phyloP scores from a whole-genome alignment of 1,284 basidiomycete genomes.

The Tilletia setariae region DNA sequence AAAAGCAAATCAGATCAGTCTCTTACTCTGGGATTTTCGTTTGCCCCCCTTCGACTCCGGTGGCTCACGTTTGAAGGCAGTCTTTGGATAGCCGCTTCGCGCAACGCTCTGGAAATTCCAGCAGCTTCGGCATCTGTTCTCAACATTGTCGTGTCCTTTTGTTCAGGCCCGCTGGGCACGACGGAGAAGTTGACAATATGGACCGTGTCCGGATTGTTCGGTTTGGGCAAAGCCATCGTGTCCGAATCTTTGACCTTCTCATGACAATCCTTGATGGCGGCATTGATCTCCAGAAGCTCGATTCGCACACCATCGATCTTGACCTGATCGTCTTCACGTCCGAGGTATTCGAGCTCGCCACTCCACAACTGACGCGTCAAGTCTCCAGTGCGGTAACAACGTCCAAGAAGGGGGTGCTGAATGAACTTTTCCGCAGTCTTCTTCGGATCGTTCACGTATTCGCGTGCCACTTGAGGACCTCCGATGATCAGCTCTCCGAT shows the following conservation, averaged over 20 bases:
- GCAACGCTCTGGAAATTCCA: constrained; percentile 35
- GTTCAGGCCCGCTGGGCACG: constrained; percentile 25
- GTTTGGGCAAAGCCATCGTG: constrained; percentile 46
- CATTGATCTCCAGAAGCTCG: constrained; percentile 56
- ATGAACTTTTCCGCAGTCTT: constrained; percentile 53
- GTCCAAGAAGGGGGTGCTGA: constrained; percentile 41
- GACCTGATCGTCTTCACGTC: constrained; percentile 56
- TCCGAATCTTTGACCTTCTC: constrained; percentile 45
- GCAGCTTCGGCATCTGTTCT: constrained; percentile 38
- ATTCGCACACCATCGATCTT: constrained; percentile 56
- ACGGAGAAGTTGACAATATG: constrained; percentile 54
- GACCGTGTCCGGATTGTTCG: constrained; percentile 24
- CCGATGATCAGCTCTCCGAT: constrained; percentile 54
- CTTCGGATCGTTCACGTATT: constrained; percentile 46
- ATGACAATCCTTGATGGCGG: constrained; percentile 48
- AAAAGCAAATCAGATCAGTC: too few relatives aligned
- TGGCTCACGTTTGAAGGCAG: constrained; percentile 32
- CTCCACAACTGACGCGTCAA: constrained; percentile 50
- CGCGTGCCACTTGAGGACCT: constrained; percentile 47
- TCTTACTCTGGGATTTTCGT: too few relatives aligned
- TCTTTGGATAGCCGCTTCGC: constrained; percentile 29
- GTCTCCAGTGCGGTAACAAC: constrained; percentile 52
- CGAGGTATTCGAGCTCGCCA: constrained; percentile 54
- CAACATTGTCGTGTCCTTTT: constrained; percentile 24
- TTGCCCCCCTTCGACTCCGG: background rate